These are phyloP conservation scores for Fusarium sp. DNA, from an alignment of 2,329 filamentous ascomycete genomes.

Conservation along the genomic window DNA sequence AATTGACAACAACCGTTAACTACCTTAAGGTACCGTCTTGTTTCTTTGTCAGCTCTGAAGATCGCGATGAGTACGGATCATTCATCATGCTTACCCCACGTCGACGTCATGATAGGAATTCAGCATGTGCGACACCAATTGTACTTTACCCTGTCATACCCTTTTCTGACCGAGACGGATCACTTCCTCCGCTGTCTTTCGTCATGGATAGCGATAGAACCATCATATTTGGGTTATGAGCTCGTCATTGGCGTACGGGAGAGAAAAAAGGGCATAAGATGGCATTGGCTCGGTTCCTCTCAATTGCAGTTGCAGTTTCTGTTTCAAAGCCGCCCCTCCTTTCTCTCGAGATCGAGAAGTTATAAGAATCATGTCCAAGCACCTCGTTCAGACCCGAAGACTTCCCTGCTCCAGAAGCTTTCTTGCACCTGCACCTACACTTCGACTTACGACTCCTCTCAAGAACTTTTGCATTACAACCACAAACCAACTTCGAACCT, in stretches of 20 bases:
- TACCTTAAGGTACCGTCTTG: too few relatives aligned
- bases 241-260: constrained; percentile 21
- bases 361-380: constrained; percentile 33
- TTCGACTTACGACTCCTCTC: background rate
- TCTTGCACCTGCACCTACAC: background rate
- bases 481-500: constrained; percentile 4
- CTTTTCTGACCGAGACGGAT: constrained; percentile 13
- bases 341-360: background rate
- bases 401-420: constrained; percentile 3
- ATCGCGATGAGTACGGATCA: constrained; percentile 26
- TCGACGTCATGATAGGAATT: constrained; percentile 35
- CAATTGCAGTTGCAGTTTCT: background rate
- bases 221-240: constrained; percentile 19
- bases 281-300: constrained; percentile 12
- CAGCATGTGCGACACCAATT: constrained; percentile 17
- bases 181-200: constrained; percentile 35
- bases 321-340: constrained; percentile 9
- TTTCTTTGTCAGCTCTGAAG: constrained; percentile 10
- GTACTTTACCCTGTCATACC: constrained; percentile 5
- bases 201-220: constrained; percentile 23
- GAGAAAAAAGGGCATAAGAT: constrained; percentile 14
- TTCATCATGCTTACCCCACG: constrained; percentile 38
- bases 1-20: too few relatives aligned
- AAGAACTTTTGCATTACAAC: background rate
- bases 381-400: background rate